These are phyloP conservation scores for Irpex rosettiformis DNA, from an alignment of 1,284 basidiomycete species.

Conservation along the genomic window DNA sequence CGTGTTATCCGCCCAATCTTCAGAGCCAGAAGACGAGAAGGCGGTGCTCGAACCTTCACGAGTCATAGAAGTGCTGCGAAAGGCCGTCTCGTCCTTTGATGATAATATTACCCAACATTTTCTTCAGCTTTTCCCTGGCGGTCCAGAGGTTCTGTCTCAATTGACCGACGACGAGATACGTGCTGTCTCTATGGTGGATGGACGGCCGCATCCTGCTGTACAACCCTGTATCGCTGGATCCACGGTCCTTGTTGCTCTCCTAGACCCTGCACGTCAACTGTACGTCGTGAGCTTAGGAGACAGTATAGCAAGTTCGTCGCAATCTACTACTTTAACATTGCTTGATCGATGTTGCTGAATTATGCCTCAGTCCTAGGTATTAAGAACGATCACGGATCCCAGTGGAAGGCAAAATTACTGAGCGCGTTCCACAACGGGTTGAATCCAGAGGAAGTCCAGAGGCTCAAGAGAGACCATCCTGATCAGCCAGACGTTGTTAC, in stretches of 20 bases:
- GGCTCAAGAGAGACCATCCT: conserved; percentile 59
- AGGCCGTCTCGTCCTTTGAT: conserved; percentile 59
- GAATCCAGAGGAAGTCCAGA: conserved; percentile 54
- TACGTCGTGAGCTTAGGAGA: conserved; percentile 75
- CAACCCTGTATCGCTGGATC: conserved; percentile 64
- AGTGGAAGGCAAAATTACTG: conserved; percentile 52
- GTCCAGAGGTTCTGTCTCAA: conserved; percentile 32
- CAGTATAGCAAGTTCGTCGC: conserved; percentile 56
- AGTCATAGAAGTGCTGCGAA: conserved; percentile 38
- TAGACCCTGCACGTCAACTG: conserved; percentile 63
- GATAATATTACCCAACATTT: conserved; percentile 65
- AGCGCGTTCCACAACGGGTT: conserved; percentile 63
- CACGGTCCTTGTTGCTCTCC: conserved; percentile 63
- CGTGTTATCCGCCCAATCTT: neutral
- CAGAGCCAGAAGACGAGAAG: neutral
- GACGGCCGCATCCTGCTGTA: conserved; percentile 7
- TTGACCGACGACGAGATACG: conserved; percentile 42
- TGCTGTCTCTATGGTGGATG: conserved; percentile 3
- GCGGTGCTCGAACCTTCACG: neutral
- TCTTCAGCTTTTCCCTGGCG: conserved; percentile 55
- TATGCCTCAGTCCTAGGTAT: conserved; percentile 37
- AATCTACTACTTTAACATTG: neutral
- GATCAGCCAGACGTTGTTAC: conserved; percentile 59
- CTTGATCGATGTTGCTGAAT: neutral
- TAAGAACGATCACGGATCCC: conserved; percentile 37